Evolutionary conservation across 805 yeast genomes (phyloP), one percentile per base, ranked within the genome.

Genomic region (Candida quercuum): DNA sequence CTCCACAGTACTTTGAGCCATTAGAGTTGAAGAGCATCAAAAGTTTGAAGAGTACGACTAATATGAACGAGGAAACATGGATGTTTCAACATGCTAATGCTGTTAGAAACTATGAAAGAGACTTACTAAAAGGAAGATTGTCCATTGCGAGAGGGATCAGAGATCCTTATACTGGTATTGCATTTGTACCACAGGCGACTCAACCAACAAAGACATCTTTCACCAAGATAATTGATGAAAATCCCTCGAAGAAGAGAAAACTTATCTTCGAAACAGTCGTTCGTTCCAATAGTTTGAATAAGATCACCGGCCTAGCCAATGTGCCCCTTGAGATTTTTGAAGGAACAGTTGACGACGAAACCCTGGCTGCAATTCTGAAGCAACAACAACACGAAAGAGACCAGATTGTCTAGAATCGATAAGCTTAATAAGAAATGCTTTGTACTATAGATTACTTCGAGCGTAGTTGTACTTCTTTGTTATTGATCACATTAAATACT

Each of bases 111-210:
- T 85, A 74, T 55, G 93, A 93, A 57, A 63, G 75, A 24, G 71
- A 71, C 40, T 61, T 88, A 33, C 60, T 71, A 26, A 74, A 72
- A 37, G 77, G 83, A 41, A 67, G 89, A 44, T 66, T 63, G 16
- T 71, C 73, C 18, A 63, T 72, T 27, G 57, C 71, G 16, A 70
- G 78, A 35, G 89, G 89, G 1, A 57, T 75, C 16, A 78, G 79
- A 53, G 98, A 91, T 56, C 75, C 83, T 2, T 91, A 88, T 58
- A 84, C 96, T 0, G 94, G 94, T n/a, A 69, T 83, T 23, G 67
- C 71, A 26, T 86, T 87, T 56, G 76, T 76, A 24, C 96, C 98
- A 3, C 56, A 51, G 16, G 64, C 68, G 5, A 81, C 95, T 7
- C 99, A 93, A 61, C 86, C 98, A 2, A 65, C 6, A 51, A 52